Percentiles rank a stretch among this genome's conserved stretches.
phyloP scores from a whole-genome alignment of 768 basidiomycete genomes.

The Amanita brunnescens region DNA sequence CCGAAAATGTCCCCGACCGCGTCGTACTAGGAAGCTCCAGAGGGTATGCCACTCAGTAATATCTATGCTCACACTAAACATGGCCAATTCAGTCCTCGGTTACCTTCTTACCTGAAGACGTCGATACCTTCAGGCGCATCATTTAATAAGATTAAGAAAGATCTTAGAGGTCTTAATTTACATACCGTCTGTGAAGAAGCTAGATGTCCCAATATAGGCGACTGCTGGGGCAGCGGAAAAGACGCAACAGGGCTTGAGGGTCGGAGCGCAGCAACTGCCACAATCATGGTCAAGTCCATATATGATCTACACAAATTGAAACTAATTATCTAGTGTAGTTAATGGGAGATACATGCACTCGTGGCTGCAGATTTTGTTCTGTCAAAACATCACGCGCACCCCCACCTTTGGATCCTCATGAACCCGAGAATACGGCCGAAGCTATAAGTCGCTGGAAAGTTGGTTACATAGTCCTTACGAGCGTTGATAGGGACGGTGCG shows the following conservation, averaged over 20 bases:
- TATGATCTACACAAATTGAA: constrained; percentile 2
- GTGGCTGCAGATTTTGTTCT: constrained; percentile 95
- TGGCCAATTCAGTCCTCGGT: constrained; percentile 51
- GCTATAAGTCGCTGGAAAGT: constrained; percentile 97
- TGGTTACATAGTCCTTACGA: constrained; percentile 96
- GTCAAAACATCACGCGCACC: constrained; percentile 90
- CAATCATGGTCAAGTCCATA: constrained; percentile 76
- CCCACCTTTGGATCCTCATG: constrained; percentile 88
- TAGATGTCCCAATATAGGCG: constrained; percentile 98
- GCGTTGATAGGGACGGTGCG: constrained; percentile 93
- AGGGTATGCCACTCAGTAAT: constrained; percentile 34
- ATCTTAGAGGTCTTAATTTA: constrained; percentile 81
- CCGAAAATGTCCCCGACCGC: constrained; percentile 46
- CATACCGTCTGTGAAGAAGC: constrained; percentile 99
- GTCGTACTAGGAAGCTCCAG: constrained; percentile 66
- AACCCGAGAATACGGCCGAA: constrained; percentile 97
- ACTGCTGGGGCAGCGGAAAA: constrained; percentile 92
- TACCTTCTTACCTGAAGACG: constrained; percentile 85
- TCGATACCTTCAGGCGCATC: constrained; percentile 84
- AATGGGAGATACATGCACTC: constrained; percentile 98
- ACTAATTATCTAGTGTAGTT: constrained; percentile 40
- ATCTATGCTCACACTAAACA: constrained; percentile 2
- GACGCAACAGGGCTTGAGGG: constrained; percentile 59
- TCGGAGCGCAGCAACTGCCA: constrained; percentile 85
- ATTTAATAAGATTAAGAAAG: constrained; percentile 90